These are phyloP conservation scores for Colletotrichum sp. DNA, from an alignment of 2,329 filamentous ascomycete genomes.

Conservation along the genomic window DNA sequence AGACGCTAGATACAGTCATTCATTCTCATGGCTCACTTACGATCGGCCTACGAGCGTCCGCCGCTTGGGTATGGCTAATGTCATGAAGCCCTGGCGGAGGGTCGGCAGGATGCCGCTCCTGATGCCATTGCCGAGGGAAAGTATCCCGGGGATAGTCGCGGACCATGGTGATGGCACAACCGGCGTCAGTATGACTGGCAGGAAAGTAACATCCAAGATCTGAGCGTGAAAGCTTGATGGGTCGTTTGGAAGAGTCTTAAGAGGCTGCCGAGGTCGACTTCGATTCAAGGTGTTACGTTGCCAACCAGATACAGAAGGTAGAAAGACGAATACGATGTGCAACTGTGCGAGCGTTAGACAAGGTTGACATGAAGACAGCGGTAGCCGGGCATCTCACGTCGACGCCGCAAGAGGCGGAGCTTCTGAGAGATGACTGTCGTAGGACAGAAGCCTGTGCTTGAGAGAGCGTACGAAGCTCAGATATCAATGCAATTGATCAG, in stretches of 20 bases:
- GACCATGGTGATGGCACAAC: constrained; percentile 38
- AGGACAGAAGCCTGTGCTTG: not conserved
- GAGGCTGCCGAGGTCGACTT: not conserved
- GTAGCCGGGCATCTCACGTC: not conserved
- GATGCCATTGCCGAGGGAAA: constrained; percentile 39
- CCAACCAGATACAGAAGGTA: not conserved
- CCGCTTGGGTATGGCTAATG: constrained; percentile 17
- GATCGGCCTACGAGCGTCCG: constrained; percentile 19
- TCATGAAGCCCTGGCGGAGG: constrained; percentile 12
- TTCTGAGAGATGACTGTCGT: not conserved
- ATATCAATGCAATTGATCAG: not conserved
- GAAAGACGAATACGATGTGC: constrained; percentile 11
- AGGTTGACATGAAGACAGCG: not conserved
- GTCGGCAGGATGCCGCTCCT: constrained; percentile 28
- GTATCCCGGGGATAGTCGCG: constrained; percentile 44
- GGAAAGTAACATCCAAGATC: not conserved
- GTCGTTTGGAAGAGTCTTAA: not conserved
- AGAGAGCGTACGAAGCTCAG: not conserved
- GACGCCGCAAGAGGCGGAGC: not conserved
- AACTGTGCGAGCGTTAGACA: constrained; percentile 15
- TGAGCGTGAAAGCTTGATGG: not conserved
- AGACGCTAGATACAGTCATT: not conserved
- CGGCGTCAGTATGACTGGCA: not conserved
- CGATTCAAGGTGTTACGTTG: not conserved
- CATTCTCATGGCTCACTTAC: not conserved